Evolutionary conservation across 2,329 filamentous ascomycete species (phyloP).

Genomic region (Phialemonium atrogriseum): DNA sequence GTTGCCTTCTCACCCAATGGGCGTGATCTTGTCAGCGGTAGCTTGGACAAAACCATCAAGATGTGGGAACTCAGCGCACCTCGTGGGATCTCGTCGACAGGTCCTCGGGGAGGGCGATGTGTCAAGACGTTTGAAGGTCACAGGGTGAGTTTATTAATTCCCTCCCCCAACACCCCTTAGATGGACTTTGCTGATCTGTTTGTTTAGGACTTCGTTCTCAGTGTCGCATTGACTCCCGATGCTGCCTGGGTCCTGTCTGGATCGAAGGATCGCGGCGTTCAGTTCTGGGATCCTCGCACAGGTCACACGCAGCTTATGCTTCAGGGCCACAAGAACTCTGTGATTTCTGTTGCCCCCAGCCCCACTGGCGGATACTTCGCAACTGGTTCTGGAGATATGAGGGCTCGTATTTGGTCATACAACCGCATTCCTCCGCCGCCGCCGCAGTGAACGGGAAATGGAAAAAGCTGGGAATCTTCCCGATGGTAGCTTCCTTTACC

Average conservation of each 20-base stretch:
- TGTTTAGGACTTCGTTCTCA: constrained; percentile 83
- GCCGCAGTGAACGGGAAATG: constrained; percentile 2
- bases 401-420: constrained; percentile 94
- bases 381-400: constrained; percentile 95
- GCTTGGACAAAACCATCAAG: constrained; percentile 96
- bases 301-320: constrained; percentile 96
- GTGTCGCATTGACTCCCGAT: constrained; percentile 89
- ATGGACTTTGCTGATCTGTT: constrained; percentile 17
- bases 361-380: constrained; percentile 84
- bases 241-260: constrained; percentile 94
- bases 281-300: constrained; percentile 96
- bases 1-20: constrained; percentile 94
- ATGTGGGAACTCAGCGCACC: constrained; percentile 90
- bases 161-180: background rate
- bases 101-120: constrained; percentile 80
- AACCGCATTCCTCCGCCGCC: too few species aligned
- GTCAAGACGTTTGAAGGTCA: constrained; percentile 97
- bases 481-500: too few species aligned
- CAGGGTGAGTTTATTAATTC: constrained; percentile 64
- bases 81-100: constrained; percentile 56
- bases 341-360: constrained; percentile 94
- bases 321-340: constrained; percentile 97
- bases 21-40: constrained; percentile 86
- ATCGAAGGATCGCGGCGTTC: constrained; percentile 93
- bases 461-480: too few species aligned